phyloP scores from a whole-genome alignment of 768 basidiomycete genomes.

The Tulasnella sp. region DNA sequence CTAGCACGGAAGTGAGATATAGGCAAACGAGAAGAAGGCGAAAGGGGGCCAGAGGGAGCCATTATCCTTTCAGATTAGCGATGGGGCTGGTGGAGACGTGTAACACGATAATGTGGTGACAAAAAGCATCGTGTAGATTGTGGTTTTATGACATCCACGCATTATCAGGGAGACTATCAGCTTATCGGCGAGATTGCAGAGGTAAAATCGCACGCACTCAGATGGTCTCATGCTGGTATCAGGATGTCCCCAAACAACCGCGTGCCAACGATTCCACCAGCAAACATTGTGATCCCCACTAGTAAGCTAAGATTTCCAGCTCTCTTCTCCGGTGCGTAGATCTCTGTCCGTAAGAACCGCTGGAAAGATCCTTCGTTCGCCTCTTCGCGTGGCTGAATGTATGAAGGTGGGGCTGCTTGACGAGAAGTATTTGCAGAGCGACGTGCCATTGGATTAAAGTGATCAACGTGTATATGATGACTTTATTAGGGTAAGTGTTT shows the following conservation, averaged over 20 bases:
- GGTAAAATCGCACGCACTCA: no score
- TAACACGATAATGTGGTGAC: no score
- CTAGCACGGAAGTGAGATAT: no score
- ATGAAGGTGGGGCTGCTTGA: conserved; percentile 1
- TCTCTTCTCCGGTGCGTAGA: conserved; percentile 18
- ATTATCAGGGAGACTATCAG: no score
- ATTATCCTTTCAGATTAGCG: no score
- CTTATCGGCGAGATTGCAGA: no score
- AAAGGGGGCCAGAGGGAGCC: no score
- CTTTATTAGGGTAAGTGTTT: no score
- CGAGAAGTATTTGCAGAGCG: neutral
- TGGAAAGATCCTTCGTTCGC: conserved; percentile 16
- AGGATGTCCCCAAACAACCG: conserved; percentile 24
- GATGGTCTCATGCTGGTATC: conserved; percentile 18
- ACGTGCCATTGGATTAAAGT: neutral
- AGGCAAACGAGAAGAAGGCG: no score
- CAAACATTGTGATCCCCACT: conserved; percentile 14
- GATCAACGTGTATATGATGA: neutral
- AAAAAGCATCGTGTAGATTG: no score
- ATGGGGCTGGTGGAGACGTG: no score
- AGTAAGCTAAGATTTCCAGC: conserved; percentile 18
- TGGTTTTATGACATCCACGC: no score
- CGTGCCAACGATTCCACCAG: conserved; percentile 19
- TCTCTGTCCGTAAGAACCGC: conserved; percentile 17
- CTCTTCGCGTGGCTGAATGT: conserved; percentile 4